Evolutionary conservation across 768 basidiomycete species (phyloP), one percentile per base, ranked within the genome.

Genomic region (Suillus decipiens): DNA sequence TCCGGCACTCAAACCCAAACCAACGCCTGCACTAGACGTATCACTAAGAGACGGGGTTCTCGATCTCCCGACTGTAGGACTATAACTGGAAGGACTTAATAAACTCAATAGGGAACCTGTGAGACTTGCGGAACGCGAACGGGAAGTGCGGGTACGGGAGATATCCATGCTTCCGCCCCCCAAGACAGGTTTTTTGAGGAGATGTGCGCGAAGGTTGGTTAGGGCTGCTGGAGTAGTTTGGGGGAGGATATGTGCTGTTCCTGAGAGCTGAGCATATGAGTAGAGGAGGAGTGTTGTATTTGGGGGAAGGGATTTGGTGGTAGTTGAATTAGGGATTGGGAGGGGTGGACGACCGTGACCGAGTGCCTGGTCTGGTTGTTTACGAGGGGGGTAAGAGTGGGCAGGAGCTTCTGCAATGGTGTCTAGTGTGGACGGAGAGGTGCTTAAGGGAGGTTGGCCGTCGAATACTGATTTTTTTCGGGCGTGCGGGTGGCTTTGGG

Each of bases 161-260:
- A 92, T 90, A 67, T 92, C 89, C 90, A 93, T 92, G 67, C 89
- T 86, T 7, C 92, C 91, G 1, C 91, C 90, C 17, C 90, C 89
- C 0, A 89, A 75, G 5, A 83, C 77, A 22, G 80, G 60, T 3
- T 77, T 76, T 36, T 70, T 71, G 22, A 81, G 73, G 19, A 91
- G 75, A 7, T 79, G 80, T 3, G 80, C 70, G 7, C 89, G 82
- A 5, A 89, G 78, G 0, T 78, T 78, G 0, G 72, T 70, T 51
- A 88, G 84, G 17, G 85, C 83, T 1, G 73, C 74, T 2, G 80
- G 76, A 28, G 78, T 71, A n/a, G 73, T 69, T 1, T 71, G 65
- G 1, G 89, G 84, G 6, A 83, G 79, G 64, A 94, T 74, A 28
- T 83, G 77, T 19, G 91, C 79, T 0, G 85, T 84, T 5, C 94